Percentiles rank a stretch among this genome's conserved stretches.
phyloP scores from a whole-genome alignment of 768 basidiomycete species.

The Pleurotus platypus region DNA sequence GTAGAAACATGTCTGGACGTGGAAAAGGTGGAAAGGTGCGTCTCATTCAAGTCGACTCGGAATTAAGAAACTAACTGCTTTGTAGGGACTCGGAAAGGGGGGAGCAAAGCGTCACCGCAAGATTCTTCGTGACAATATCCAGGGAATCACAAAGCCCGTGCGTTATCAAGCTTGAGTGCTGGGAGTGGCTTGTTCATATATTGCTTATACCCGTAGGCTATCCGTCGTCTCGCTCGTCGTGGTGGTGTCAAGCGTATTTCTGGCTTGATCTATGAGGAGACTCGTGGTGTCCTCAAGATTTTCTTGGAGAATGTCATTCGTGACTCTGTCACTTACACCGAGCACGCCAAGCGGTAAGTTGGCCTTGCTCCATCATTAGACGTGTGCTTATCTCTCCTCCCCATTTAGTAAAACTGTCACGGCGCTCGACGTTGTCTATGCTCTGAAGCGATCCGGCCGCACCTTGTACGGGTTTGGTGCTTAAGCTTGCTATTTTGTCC shows the following conservation, averaged over 20 bases:
- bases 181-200: constrained; percentile 9
- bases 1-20: constrained; percentile 64
- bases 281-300: constrained; percentile 76
- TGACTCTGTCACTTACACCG: constrained; percentile 91
- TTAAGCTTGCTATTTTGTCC: constrained; percentile 21
- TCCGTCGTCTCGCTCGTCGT: constrained; percentile 80
- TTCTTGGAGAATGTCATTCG: constrained; percentile 75
- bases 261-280: constrained; percentile 78
- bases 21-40: constrained; percentile 74
- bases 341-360: constrained; percentile 79
- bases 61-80: constrained; percentile 3
- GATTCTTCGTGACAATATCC: constrained; percentile 80
- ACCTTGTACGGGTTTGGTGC: constrained; percentile 85
- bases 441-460: constrained; percentile 69
- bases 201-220: constrained; percentile 55
- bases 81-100: constrained; percentile 73
- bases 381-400: constrained; percentile 9
- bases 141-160: constrained; percentile 41
- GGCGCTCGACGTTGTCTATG: constrained; percentile 80
- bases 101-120: constrained; percentile 79
- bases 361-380: neutral
- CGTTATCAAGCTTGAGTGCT: constrained; percentile 7
- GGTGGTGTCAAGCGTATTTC: constrained; percentile 82
- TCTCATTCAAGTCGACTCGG: neutral
- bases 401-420: constrained; percentile 71